Conservation (phyloP, 1,284 basidiomycete species). For the Wallemia mellicola region DNA sequence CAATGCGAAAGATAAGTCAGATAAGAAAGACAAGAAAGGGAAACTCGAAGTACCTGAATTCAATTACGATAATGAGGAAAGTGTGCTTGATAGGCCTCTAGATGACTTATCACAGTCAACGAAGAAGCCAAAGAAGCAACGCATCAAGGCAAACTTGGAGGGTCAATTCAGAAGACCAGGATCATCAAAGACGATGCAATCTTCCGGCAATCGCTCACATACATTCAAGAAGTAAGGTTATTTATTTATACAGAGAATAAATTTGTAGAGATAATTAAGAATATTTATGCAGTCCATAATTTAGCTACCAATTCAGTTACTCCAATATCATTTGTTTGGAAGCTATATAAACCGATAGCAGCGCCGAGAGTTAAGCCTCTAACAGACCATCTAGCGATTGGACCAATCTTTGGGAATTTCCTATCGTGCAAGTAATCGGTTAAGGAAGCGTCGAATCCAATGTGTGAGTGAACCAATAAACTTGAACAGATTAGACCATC, state of each 20-base stretch:
- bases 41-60: background rate
- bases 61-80: background rate
- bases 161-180: background rate
- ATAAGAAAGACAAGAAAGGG: background rate
- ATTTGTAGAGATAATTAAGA: background rate
- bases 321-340: slow-evolving; percentile 94
- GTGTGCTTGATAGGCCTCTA: background rate
- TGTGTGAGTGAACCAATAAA: slow-evolving; percentile 77
- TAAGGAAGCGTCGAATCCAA: slow-evolving; percentile 23
- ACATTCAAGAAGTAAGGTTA: background rate
- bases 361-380: slow-evolving; percentile 50
- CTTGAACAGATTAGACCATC: slow-evolving; percentile 66
- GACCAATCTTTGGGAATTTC: slow-evolving; percentile 62
- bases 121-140: background rate
- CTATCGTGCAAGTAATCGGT: slow-evolving; percentile 69
- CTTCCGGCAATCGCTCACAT: background rate
- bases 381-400: slow-evolving; percentile 37
- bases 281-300: background rate
- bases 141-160: background rate
- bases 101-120: background rate
- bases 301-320: slow-evolving; percentile 11
- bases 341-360: slow-evolving; percentile 75
- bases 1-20: background rate
- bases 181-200: background rate
- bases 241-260: background rate